phyloP scores from a whole-genome alignment of 495 filamentous ascomycete species.

The Tuber indicum region DNA sequence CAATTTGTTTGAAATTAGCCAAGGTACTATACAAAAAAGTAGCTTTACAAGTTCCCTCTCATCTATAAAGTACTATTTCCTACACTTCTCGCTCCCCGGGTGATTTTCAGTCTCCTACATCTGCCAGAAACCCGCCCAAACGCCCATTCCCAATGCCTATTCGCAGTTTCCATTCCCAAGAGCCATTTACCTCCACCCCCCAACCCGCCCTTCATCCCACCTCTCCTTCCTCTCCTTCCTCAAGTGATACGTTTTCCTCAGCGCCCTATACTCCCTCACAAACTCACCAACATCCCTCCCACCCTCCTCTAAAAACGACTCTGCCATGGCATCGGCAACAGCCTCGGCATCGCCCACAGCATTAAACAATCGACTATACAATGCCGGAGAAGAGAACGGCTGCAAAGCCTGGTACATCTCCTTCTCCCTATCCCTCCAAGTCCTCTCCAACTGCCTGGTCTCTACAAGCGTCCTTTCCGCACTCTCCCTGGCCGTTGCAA shows the following conservation, averaged over 20 bases:
- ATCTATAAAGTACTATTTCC: not conserved
- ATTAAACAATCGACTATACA: slow-evolving; percentile 72
- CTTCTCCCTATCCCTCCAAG: slow-evolving; percentile 78
- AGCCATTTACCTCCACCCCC: slow-evolving; percentile 70
- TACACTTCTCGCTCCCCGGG: not conserved
- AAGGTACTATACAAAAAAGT: not conserved
- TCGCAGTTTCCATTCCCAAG: slow-evolving; percentile 1
- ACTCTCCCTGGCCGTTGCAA: slow-evolving; percentile 56
- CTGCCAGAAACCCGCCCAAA: not conserved
- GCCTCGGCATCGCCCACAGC: slow-evolving; percentile 75
- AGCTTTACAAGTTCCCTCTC: not conserved
- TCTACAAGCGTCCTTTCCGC: slow-evolving; percentile 76
- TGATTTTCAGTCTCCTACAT: not conserved
- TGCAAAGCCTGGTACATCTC: slow-evolving; percentile 80
- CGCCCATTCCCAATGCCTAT: not conserved
- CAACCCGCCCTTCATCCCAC: slow-evolving; percentile 92
- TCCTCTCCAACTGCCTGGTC: slow-evolving; percentile 78
- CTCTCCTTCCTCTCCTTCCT: slow-evolving; percentile 75
- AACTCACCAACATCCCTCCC: slow-evolving; percentile 71
- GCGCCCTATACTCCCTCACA: slow-evolving; percentile 69
- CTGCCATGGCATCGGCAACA: slow-evolving; percentile 73
- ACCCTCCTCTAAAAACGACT: slow-evolving; percentile 71
- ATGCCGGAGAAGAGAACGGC: slow-evolving; percentile 72
- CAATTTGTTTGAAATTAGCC: not conserved
- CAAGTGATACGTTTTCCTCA: slow-evolving; percentile 65